Base-by-base conservation (phyloP, 176 grass and related monocot species). In the Zea luxurians region DNA sequence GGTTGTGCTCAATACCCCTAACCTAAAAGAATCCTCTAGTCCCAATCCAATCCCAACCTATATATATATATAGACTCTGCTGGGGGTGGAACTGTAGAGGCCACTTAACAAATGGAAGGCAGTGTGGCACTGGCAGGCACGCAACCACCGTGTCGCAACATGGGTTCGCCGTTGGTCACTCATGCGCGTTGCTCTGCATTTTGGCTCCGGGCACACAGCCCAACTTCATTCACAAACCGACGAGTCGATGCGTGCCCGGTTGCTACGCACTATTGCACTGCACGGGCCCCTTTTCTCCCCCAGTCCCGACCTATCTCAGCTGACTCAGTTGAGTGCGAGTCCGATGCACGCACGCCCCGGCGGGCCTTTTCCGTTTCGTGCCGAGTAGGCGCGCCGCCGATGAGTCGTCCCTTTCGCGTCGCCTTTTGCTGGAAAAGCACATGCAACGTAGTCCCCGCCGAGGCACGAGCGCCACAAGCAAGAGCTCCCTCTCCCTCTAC, bases 251-350 rank as follows among this genome's bases (percentile, higher is more conserved):
- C 4, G 85, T 77, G 73, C 48, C 18, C 63, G 80, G 68, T 61
- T 57, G 74, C 17, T 60, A 18, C 11, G 71, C 54, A 58, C 53
- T 57, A 6, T 20, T 54, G 17, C 17, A n/a, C n/a, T n/a, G n/a
- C n/a, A n/a, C n/a, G n/a, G n/a, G n/a, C n/a, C n/a, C 34, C 54
- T 68, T 74, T 68, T 74, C 43, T 70, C 20, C 13, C 36, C 4
- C 70, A 49, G 15, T 55, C 46, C 52, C 53, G 17, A 8, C 53
- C 17, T 8, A 57, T 1, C 2, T 7, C 8, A 44, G 17, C 16
- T n/a, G 15, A 10, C 17, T 43, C 40, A 71, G 58, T 66, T 76
- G 18, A 66, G 82, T 89, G 87, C 72, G 66, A 85, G 77, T 89
- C 77, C 82, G 71, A 89, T 66, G 77, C 77, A 71, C n/a, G 65